Percentiles rank a stretch among this genome's conserved stretches.
Conservation (phyloP, 345 rosid species). For the Reutealis trisperma region DNA sequence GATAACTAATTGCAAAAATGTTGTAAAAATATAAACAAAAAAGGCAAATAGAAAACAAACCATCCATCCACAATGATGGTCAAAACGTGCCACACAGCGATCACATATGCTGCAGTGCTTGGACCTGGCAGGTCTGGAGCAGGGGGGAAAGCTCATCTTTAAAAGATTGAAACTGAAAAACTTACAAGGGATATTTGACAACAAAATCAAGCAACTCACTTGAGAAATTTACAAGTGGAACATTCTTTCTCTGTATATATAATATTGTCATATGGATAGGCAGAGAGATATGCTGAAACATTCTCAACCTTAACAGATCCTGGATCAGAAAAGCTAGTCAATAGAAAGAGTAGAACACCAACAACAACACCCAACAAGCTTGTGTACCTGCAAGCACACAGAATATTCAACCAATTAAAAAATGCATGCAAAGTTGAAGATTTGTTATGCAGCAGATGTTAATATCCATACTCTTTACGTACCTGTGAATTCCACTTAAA, state of each 20-base stretch:
- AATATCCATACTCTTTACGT: slow-evolving; percentile 14
- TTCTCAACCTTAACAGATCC: slow-evolving; percentile 72
- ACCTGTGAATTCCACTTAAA: slow-evolving; percentile 79
- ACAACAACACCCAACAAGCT: slow-evolving; percentile 70
- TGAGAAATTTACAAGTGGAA: slow-evolving; percentile 76
- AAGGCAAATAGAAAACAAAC: slow-evolving; percentile 36
- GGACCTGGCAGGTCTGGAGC: slow-evolving; percentile 91
- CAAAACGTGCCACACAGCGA: slow-evolving; percentile 94
- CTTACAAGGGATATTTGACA: neutral
- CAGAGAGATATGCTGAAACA: slow-evolving; percentile 61
- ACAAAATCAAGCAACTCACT: slow-evolving; percentile 49
- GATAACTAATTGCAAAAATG: neutral
- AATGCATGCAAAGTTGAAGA: slow-evolving; percentile 5
- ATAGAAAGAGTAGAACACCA: slow-evolving; percentile 71
- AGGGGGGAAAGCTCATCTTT: slow-evolving; percentile 13
- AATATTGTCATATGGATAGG: slow-evolving; percentile 82
- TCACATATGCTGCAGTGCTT: slow-evolving; percentile 92
- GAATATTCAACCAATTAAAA: slow-evolving; percentile 7
- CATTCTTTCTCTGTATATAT: slow-evolving; percentile 76
- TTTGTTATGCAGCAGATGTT: slow-evolving; percentile 2
- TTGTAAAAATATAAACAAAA: neutral
- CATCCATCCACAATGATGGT: slow-evolving; percentile 99
- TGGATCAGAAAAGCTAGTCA: slow-evolving; percentile 90
- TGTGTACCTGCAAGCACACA: slow-evolving; percentile 53
- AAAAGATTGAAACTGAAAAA: neutral